These are phyloP conservation scores for Fusarium solani-melongenae DNA, from an alignment of 2,329 filamentous ascomycete genomes.

Conservation along the genomic window DNA sequence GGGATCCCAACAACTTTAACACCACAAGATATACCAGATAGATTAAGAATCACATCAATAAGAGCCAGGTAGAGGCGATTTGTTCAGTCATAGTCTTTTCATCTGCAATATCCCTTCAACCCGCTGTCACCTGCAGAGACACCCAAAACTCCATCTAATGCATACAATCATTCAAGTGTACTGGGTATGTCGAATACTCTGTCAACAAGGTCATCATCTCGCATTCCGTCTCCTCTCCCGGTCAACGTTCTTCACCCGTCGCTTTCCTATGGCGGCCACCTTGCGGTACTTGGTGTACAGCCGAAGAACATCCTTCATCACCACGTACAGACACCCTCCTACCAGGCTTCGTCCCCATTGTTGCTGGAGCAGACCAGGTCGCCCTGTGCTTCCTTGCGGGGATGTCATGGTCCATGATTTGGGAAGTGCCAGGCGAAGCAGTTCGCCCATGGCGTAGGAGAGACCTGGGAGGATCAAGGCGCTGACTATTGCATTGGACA, in stretches of 20 bases:
- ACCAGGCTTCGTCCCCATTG: slow-evolving; percentile 90
- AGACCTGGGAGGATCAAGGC: slow-evolving; percentile 83
- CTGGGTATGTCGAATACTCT: slow-evolving; percentile 2
- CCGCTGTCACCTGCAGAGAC: slow-evolving; percentile 4
- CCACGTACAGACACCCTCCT: slow-evolving; percentile 88
- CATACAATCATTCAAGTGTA: slow-evolving; percentile 16
- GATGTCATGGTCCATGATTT: slow-evolving; percentile 68
- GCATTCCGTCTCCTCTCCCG: slow-evolving; percentile 52
- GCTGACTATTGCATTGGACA: slow-evolving; percentile 63
- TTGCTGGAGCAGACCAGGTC: slow-evolving; percentile 79
- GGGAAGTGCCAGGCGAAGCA: slow-evolving; percentile 77
- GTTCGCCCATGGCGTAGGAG: slow-evolving; percentile 80
- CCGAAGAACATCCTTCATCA: slow-evolving; percentile 76
- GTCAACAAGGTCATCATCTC: slow-evolving; percentile 41
- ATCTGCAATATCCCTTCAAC: background rate
- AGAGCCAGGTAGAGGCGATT: slow-evolving; percentile 2
- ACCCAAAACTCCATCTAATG: slow-evolving; percentile 36
- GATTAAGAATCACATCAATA: background rate
- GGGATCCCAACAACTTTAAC: background rate
- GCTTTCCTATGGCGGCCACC: slow-evolving; percentile 65
- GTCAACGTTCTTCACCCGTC: slow-evolving; percentile 65
- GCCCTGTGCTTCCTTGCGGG: slow-evolving; percentile 43
- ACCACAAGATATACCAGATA: too few species aligned
- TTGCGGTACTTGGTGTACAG: slow-evolving; percentile 73
- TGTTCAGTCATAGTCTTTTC: slow-evolving; percentile 7